These are phyloP conservation scores for Backusella circina DNA, from an alignment of 192 early-diverging fungal genomes.

Conservation along the genomic window DNA sequence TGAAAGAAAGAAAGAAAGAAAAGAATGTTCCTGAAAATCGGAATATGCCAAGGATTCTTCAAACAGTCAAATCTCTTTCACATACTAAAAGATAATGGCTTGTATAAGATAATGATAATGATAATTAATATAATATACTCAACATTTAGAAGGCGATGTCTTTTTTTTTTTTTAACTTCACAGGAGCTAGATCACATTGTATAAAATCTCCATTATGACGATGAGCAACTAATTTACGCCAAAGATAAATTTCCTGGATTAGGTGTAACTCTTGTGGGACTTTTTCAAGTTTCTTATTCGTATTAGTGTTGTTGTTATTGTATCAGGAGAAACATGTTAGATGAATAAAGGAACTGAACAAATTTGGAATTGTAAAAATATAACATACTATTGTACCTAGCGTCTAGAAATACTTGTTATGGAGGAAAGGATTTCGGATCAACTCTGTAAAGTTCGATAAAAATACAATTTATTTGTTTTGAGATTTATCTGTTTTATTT, in stretches of 20 bases:
- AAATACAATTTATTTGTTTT: neutral
- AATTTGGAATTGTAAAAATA: neutral
- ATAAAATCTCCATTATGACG: neutral
- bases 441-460: neutral
- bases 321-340: neutral
- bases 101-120: neutral
- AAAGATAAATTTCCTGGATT: neutral
- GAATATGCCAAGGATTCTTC: neutral
- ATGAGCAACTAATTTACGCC: neutral
- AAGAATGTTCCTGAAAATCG: neutral
- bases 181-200: neutral
- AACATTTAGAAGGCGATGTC: neutral
- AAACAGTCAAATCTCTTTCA: neutral
- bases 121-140: neutral
- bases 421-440: neutral
- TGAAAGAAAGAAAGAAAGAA: neutral
- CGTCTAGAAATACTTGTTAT: neutral
- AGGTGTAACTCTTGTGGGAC: neutral
- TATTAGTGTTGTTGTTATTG: neutral
- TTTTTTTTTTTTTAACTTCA: neutral
- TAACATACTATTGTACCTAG: neutral
- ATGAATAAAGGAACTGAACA: neutral
- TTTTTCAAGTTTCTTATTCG: neutral
- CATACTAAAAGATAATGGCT: neutral
- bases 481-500: neutral